phyloP scores from a whole-genome alignment of 257 asterid genomes.

The Plantago ovata region DNA sequence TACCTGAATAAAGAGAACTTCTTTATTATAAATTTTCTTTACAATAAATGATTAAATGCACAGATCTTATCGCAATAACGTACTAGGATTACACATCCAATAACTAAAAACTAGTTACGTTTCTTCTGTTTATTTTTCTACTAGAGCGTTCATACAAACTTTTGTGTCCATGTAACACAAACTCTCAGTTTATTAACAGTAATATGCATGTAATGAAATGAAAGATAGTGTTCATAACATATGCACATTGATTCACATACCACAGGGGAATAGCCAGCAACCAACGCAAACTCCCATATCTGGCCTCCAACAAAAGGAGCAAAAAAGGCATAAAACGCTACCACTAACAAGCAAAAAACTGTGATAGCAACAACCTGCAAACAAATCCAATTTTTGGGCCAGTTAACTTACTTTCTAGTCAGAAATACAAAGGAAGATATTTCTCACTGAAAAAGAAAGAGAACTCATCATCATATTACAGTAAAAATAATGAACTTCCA shows the following conservation, averaged over 20 bases:
- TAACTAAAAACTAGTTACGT: conserved; percentile 1
- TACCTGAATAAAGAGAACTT: conserved; percentile 54
- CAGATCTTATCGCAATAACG: not conserved
- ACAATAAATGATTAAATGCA: not conserved
- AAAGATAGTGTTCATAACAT: conserved; percentile 6
- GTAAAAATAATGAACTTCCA: conserved; percentile 2
- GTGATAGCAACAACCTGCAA: conserved; percentile 88
- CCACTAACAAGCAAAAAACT: conserved; percentile 80
- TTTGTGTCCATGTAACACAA: too few relatives aligned
- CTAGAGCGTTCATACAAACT: too few relatives aligned
- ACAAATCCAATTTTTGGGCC: conserved; percentile 15
- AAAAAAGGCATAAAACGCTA: conserved; percentile 93
- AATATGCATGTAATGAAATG: conserved; percentile 4
- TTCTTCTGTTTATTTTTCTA: too few relatives aligned
- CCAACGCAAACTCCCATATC: conserved; percentile 71
- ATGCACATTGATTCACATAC: conserved; percentile 45
- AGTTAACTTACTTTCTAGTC: conserved; percentile 12
- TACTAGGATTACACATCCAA: not conserved
- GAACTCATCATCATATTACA: not conserved
- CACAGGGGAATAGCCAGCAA: conserved; percentile 87
- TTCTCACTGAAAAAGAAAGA: conserved; percentile 17
- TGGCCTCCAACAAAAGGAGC: conserved; percentile 93
- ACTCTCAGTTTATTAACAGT: not conserved
- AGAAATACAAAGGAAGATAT: conserved; percentile 6
- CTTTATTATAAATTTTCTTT: conserved; percentile 1